Evolutionary conservation across 495 filamentous ascomycete species (phyloP).

Genomic region (Thozetella sp.): DNA sequence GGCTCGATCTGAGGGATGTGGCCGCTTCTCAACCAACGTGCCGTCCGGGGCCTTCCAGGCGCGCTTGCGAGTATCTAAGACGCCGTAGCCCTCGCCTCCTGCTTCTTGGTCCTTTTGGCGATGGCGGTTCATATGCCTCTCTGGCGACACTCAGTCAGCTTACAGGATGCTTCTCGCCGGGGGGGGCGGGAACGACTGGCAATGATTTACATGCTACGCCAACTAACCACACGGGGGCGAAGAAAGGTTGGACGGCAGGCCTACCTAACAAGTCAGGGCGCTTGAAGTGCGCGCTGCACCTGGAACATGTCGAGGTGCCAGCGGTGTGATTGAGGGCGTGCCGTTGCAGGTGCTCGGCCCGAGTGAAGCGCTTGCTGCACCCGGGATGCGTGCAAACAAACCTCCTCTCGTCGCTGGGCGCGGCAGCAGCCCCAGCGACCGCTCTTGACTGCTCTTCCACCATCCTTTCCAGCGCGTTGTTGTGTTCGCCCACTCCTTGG

Average conservation of each 20-base stretch:
- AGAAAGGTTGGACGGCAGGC: too few species aligned
- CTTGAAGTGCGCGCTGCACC: constrained; percentile 60
- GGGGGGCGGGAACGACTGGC: too few species aligned
- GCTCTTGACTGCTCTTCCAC: not conserved
- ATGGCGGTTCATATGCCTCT: constrained; percentile 61
- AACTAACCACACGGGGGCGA: too few species aligned
- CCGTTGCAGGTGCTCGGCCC: constrained; percentile 61
- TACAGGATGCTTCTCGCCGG: too few species aligned
- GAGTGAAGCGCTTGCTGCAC: constrained; percentile 58
- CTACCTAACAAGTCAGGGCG: constrained; percentile 57
- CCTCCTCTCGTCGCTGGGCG: constrained; percentile 18
- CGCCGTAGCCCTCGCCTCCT: constrained; percentile 56
- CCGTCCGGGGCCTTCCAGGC: constrained; percentile 59
- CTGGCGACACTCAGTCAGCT: constrained; percentile 32
- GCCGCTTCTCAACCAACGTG: constrained; percentile 49
- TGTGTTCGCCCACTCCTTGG: not conserved
- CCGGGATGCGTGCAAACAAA: constrained; percentile 45
- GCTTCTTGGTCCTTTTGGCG: constrained; percentile 62
- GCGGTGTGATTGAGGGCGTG: constrained; percentile 60
- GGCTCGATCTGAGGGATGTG: constrained; percentile 7
- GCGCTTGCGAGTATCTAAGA: constrained; percentile 62
- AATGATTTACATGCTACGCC: too few species aligned
- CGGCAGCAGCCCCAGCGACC: not conserved
- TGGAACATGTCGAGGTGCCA: constrained; percentile 53
- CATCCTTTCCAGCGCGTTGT: not conserved